Base-by-base conservation (phyloP, 2,329 filamentous ascomycete genomes). In the Cercospora sp. region DNA sequence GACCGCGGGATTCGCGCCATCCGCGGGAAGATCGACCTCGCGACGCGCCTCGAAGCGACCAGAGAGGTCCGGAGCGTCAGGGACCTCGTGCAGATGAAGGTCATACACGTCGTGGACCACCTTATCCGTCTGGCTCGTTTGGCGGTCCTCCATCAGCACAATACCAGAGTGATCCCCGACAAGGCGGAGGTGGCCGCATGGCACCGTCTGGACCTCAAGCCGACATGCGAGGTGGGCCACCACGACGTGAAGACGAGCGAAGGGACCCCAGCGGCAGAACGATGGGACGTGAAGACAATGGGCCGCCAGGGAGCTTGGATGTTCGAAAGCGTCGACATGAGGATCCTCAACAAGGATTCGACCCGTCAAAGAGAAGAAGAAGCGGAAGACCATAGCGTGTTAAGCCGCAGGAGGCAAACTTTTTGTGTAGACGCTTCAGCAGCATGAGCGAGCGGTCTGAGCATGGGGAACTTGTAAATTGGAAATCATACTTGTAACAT, bases 311-410 rank as follows among this genome's bases (percentile, higher is more conserved):
- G 3, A 63, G 60, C 20, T 60, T 53, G 18, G 71, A 71, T 62
- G 72, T 67, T 12, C 71, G 75, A 53, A 77, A 77, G 71, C 72
- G 75, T 10, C 68, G 74, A 60, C 74, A 75, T 53, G 75, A 77
- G 23, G 75, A 77, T 7, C 60, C 58, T 23, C 68, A 64, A 28
- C 64, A 61, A 61, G 63, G 64, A 16, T 74, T 73, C 64, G 74
- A 72, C 51, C 62, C 66, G 12, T 68, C 68, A 9, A 75, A 75
- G 69, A 61, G 74, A 31, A 68, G 73, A 65, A 70, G 73, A 20
- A 75, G 74, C 62, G 73, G 68, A 36, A 60, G 67, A 64, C 51
- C 61, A 40, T 55, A 63, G 61, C 20, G 23, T 26, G 60, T 2
- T 10, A 13, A 30, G 20, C 36, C 48, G 23, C 2, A 55, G 23